A percentile compares a stretch with the other conserved stretches of the same genome.
Evolutionary conservation across 768 basidiomycete species (phyloP).

Genomic region (Pulveroboletus ravenelii): DNA sequence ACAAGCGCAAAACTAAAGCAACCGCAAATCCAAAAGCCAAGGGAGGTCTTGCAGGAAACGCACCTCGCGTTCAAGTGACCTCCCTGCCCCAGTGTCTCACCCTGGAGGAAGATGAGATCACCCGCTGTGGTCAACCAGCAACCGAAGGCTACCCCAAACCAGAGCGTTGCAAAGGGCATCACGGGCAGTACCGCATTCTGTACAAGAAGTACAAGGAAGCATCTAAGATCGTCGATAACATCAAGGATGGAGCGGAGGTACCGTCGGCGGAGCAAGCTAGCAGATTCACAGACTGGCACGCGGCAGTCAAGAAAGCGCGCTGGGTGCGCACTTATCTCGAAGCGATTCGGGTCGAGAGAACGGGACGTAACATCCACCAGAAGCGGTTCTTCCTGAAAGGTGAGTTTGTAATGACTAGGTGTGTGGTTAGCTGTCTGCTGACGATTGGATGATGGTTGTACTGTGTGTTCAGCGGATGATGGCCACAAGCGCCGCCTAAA

Average conservation of each 20-base stretch:
- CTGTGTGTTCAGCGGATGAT: conserved; percentile 21
- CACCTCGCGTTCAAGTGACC: neutral
- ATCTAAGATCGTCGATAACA: conserved; percentile 20
- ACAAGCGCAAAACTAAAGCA: conserved; percentile 5
- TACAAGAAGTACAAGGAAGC: conserved; percentile 27
- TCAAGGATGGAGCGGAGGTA: conserved; percentile 8
- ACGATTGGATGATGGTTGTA: too few species aligned
- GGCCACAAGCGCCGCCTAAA: conserved; percentile 30
- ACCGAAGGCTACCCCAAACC: conserved; percentile 16
- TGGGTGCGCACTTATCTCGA: conserved; percentile 28
- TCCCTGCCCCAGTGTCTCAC: conserved; percentile 10
- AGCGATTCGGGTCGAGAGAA: conserved; percentile 30
- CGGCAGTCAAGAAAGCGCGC: conserved; percentile 17
- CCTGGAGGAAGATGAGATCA: conserved; percentile 25
- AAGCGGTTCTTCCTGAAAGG: conserved; percentile 33
- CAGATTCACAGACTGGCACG: conserved; percentile 8
- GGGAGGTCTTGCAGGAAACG: too few species aligned
- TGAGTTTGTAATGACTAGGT: neutral
- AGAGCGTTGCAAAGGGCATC: conserved; percentile 24
- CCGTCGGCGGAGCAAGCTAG: conserved; percentile 17
- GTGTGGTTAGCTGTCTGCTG: neutral
- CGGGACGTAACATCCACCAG: conserved; percentile 29
- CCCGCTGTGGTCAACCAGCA: conserved; percentile 18
- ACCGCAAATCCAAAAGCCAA: neutral
- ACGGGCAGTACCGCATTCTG: conserved; percentile 23